These are phyloP conservation scores for Climacium dendroides DNA, from an alignment of 225 moss, liverwort and hornwort species.

Conservation along the genomic window DNA sequence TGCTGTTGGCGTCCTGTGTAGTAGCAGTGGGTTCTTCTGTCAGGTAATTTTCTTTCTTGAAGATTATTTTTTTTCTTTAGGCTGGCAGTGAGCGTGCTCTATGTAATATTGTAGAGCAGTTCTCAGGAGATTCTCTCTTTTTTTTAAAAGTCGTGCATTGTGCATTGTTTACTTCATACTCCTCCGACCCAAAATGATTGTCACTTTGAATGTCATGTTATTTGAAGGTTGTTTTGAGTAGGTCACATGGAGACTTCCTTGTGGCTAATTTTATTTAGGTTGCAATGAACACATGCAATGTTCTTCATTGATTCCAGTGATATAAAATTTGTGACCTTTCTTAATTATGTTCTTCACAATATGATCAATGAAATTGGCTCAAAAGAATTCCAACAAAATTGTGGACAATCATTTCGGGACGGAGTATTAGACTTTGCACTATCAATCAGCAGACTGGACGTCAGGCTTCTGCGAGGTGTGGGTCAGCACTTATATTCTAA, in stretches of 20 bases:
- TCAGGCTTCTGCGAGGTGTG: background rate
- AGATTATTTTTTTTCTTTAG: background rate
- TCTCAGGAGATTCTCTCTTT: background rate
- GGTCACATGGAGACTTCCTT: no score
- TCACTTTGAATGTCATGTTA: no score
- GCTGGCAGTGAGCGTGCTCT: background rate
- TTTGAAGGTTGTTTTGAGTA: no score
- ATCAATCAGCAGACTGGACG: background rate
- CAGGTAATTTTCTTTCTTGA: conserved; percentile 38
- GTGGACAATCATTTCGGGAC: no score
- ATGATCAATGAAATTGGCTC: no score
- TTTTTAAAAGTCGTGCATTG: background rate
- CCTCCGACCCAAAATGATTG: no score
- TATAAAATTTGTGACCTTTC: no score
- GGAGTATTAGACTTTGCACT: background rate
- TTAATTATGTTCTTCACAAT: no score
- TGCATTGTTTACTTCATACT: background rate
- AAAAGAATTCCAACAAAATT: no score
- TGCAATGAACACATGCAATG: no score
- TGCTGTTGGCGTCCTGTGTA: conserved; percentile 71
- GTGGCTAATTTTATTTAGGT: no score
- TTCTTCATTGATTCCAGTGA: no score
- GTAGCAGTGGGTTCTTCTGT: conserved; percentile 88
- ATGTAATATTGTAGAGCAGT: background rate
- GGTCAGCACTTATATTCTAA: background rate